Conservation (phyloP, 805 yeast species). For the Yarrowia keelungensis region DNA sequence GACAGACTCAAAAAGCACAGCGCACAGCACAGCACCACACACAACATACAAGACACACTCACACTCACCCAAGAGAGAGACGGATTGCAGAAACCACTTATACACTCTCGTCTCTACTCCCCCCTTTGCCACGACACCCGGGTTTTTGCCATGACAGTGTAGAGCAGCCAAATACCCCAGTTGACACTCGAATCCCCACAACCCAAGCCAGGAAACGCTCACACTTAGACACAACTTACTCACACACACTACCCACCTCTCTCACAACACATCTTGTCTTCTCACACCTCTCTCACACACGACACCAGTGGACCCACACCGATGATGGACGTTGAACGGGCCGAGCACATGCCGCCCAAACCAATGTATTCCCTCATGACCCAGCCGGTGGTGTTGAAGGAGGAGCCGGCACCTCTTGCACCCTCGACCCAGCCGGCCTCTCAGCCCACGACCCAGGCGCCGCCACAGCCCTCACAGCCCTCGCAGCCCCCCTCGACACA, state of each 20-base stretch:
- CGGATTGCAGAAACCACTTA: slow-evolving; percentile 22
- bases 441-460: not conserved
- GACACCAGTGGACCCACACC: slow-evolving; percentile 11
- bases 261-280: not conserved
- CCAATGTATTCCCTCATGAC: slow-evolving; percentile 37
- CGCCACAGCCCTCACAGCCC: slow-evolving; percentile 10
- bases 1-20: slow-evolving; percentile 35
- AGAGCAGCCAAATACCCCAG: not conserved
- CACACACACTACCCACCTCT: not conserved
- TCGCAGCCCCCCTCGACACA: slow-evolving; percentile 5
- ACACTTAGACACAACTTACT: not conserved
- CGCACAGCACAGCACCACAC: slow-evolving; percentile 36
- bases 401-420: slow-evolving; percentile 6
- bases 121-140: no score
- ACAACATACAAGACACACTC: slow-evolving; percentile 1
- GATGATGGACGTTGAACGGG: slow-evolving; percentile 38
- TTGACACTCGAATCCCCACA: no score
- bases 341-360: slow-evolving; percentile 38
- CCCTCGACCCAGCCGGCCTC: not conserved
- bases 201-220: no score
- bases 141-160: slow-evolving; percentile 27
- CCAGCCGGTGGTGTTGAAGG: slow-evolving; percentile 32
- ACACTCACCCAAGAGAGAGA: not conserved
- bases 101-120: not conserved
- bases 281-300: slow-evolving; percentile 1